Base-by-base conservation (phyloP, 345 rosid species). In the Citrus sp. region DNA sequence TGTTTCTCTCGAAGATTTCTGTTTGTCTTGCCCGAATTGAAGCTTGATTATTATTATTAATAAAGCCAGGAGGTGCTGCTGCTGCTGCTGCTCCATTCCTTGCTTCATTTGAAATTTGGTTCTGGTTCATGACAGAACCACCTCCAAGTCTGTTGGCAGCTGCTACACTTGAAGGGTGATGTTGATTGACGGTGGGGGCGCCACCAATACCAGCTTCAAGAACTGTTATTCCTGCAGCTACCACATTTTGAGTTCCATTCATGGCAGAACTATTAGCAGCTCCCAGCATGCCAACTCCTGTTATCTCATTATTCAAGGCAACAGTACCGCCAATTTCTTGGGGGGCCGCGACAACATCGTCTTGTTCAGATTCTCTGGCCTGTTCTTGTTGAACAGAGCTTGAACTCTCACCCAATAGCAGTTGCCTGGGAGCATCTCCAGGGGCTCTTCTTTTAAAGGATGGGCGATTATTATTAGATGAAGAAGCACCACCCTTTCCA, bases 391-490 rank as follows among this genome's bases (percentile, higher is more conserved):
- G 72, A n/a, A 21, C 51, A n/a, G 73, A 69, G 37, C 55, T 72
- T 19, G 78, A 83, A 67, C 63, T 51, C 25, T 54, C 71, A n/a
- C 72, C 82, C 24, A 51, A 0, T 28, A 19, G 62, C 32, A 72
- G 51, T 72, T 54, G 63, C 37, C 58, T 18, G 6, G 55, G n/a
- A 59, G 21, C 55, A 35, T 12, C 70, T 62, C 73, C 81, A 42
- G 83, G 78, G 16, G 51, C 42, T 67, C 67, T 80, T 73, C 86
- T 80, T 77, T 80, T 83, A 58, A 80, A 60, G 32, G 81, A 28
- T 5, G 73, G 27, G 16, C 64, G 78, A 24, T 49, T 67, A 27
- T 61, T 63, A 56, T 62, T 59, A 7, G 66, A 35, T 34, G 76
- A n/a, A 35, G 76, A 14, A 59, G 9, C 12, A 32, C 54, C 34